These are phyloP conservation scores for Effrenium voratum DNA, from an alignment of 73 alveolate genomes.

Conservation along the genomic window DNA sequence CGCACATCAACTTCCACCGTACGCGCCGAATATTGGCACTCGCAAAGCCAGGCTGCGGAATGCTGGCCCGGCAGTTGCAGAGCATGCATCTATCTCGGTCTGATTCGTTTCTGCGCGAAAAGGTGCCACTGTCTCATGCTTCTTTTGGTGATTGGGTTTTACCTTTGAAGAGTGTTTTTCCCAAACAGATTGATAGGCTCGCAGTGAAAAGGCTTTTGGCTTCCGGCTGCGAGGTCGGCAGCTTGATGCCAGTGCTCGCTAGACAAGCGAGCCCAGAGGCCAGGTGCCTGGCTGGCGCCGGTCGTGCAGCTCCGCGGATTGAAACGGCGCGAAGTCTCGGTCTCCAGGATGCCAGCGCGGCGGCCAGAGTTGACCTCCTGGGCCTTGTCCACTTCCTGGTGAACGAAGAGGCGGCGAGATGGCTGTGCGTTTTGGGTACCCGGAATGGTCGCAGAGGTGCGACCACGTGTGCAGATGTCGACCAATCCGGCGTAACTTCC, in stretches of 20 bases:
- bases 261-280: slow-evolving; percentile 82
- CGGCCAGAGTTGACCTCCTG: slow-evolving; percentile 76
- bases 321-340: too few species aligned
- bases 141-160: not conserved
- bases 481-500: too few species aligned
- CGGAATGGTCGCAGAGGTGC: too few species aligned
- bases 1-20: too few species aligned
- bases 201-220: too few species aligned
- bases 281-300: not conserved
- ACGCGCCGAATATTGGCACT: too few species aligned
- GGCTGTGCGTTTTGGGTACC: not conserved
- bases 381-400: slow-evolving; percentile 91
- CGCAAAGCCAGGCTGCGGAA: slow-evolving; percentile 56
- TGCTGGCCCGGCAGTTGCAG: slow-evolving; percentile 80
- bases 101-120: not conserved
- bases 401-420: slow-evolving; percentile 55
- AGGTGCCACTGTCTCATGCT: not conserved
- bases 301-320: too few species aligned
- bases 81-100: not conserved
- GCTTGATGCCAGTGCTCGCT: slow-evolving; percentile 77
- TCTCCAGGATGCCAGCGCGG: slow-evolving; percentile 67
- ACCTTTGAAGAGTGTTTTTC: too few species aligned
- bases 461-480: too few species aligned
- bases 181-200: too few species aligned
- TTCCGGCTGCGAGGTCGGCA: slow-evolving; percentile 10